These are phyloP conservation scores for Coemansia sp. DNA, from an alignment of 192 early-diverging fungal genomes.

Conservation along the genomic window DNA sequence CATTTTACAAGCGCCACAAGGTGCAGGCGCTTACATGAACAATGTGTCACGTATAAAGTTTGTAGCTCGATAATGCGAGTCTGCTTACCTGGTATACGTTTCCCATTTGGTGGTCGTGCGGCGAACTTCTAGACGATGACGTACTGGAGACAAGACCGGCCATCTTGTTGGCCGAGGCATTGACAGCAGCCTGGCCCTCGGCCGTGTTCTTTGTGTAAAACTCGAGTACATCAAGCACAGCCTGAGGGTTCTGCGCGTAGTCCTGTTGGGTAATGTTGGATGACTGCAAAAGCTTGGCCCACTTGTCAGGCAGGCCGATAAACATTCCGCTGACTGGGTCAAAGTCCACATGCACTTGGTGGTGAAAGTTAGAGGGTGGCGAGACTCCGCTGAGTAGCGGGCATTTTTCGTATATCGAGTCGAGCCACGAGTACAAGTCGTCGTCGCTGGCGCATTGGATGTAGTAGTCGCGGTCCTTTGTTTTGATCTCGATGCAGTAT, in stretches of 20 bases:
- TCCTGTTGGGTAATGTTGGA: slow-evolving; percentile 97
- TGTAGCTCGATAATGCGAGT: background rate
- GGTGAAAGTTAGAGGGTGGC: slow-evolving; percentile 59
- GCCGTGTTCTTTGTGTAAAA: slow-evolving; percentile 91
- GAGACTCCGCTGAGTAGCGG: slow-evolving; percentile 53
- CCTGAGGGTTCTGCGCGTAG: slow-evolving; percentile 96
- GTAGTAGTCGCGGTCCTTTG: slow-evolving; percentile 92
- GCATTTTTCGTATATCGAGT: slow-evolving; percentile 85
- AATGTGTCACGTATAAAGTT: background rate
- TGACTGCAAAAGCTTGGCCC: slow-evolving; percentile 89
- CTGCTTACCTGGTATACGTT: slow-evolving; percentile 12
- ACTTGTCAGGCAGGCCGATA: slow-evolving; percentile 89
- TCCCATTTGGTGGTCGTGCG: slow-evolving; percentile 17
- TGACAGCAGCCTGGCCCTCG: slow-evolving; percentile 43
- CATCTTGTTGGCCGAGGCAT: slow-evolving; percentile 54
- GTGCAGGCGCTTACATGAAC: background rate
- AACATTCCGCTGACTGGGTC: slow-evolving; percentile 60
- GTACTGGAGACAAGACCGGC: slow-evolving; percentile 53
- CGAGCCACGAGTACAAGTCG: slow-evolving; percentile 98
- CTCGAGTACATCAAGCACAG: slow-evolving; percentile 95
- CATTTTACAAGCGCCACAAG: slow-evolving; percentile 5
- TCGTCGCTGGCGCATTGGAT: slow-evolving; percentile 93
- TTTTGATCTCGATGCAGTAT: slow-evolving; percentile 92
- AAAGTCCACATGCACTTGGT: slow-evolving; percentile 60
- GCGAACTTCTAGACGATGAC: slow-evolving; percentile 23